Base-by-base conservation (phyloP, 768 basidiomycete species). In the Suillus clintonianus region DNA sequence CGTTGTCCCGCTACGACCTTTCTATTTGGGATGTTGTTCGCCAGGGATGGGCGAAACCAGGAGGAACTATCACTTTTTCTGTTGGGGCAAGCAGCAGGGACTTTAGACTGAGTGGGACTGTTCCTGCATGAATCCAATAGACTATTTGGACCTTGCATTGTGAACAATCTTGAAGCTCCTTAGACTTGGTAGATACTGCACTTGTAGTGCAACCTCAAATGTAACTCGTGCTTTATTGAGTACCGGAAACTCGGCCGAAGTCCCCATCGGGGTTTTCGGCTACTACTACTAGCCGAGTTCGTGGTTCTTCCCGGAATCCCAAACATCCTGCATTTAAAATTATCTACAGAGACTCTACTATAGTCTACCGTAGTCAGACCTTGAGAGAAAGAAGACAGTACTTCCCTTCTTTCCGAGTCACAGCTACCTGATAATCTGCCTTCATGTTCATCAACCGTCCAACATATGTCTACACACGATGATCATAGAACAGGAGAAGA, bases 1-100 rank as follows among this genome's bases (percentile, higher is more conserved):
- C 79, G 9, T 78, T 93, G 37, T 87, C 90, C 15, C 80, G 89
- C 41, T 87, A 91, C 68, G 88, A 90, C 66, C 68, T 92, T 68
- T 89, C 86, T 24, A 82, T 91, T 61, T 94, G 92, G 94, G 90
- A 94, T 73, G 84, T 83, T 1, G 82, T 75, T 11, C 79, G 80
- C 30, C 93, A 95, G 74, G 86, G 89, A 3, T 95, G 94, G 92
- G 78, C 79, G 65, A 85, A 83, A 66, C 92, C 93, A 1, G 69
- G 75, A 2, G 92, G 91, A 2, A 80, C 71, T 47, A 87, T 91
- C 69, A 77, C 76, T 24, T 81, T 95, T 57, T 83, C 85, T 6
- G 76, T 92, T 43, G 91, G 91, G 19, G 81, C 84, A 64, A 92
- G 90, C 70, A 90, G 89, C 69, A 79, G 90, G 63, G 84, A 91